Evolutionary conservation across 2,329 filamentous ascomycete genomes (phyloP), one percentile per base, ranked within the genome.

Genomic region (Diaporthe vaccinii): DNA sequence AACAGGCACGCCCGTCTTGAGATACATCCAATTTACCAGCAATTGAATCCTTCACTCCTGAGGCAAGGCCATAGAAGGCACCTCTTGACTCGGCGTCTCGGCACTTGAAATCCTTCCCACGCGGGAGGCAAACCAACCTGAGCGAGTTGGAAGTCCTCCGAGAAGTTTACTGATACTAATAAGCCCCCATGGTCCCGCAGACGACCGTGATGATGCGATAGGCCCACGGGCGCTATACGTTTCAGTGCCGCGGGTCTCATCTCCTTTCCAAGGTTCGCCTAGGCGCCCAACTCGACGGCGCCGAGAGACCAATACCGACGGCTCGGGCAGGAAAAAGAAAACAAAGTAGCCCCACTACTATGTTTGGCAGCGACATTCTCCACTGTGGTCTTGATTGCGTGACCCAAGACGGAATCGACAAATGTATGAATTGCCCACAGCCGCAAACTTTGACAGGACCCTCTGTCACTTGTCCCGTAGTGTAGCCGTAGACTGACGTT

Each of bases 21-120:
- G 46, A 68, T 53, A 53, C 34, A n/a, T 36, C 46, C 46, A 68
- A 68, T 39, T 28, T 28, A 53, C 34, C 46, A 39, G 46, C 62
- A 39, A 22, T 39, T 15, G 9, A 5, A 53, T 68, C 62, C 62
- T 39, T 68, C 46, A 49, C 36, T 25, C 46, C 65, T 25, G 46
- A 41, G 22, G 28, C 22, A 53, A 25, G 65, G n/a, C 25, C 44
- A 51, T 17, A 53, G 22, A 25, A 39, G 22, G 1, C 25, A 15
- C 34, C 46, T 22, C 31, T 12, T n/a, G 8, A 28, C 22, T 53
- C 46, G 65, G 65, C 49, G 41, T 7, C 20, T 53, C 31, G 65
- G 65, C 65, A 68, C 34, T 28, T 39, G 46, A 12, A 39, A 36
- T n/a, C 46, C 22, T n/a, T 68, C 46, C 28, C 14, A 20, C 39